Conservation (phyloP, 1,284 basidiomycete species). For the Ganoderma multipileum region DNA sequence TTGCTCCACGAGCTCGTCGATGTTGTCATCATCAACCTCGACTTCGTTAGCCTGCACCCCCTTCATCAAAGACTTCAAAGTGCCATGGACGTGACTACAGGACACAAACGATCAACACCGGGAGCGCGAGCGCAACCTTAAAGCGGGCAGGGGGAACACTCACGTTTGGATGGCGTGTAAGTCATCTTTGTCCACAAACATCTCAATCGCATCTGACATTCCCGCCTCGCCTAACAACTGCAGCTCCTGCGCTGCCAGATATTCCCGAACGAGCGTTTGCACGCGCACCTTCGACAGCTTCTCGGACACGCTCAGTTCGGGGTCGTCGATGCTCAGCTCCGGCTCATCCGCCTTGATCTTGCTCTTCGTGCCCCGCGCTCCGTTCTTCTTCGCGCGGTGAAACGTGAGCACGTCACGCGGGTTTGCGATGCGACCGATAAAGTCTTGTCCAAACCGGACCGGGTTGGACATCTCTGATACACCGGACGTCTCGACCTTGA, state of each 20-base stretch:
- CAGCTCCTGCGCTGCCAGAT: constrained; percentile 87
- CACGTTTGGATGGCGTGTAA: constrained; percentile 89
- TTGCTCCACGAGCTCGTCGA: constrained; percentile 77
- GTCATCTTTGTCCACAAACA: constrained; percentile 96
- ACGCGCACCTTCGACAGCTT: constrained; percentile 77
- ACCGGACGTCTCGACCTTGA: constrained; percentile 93
- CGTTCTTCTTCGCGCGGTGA: constrained; percentile 80
- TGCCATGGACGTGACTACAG: constrained; percentile 71
- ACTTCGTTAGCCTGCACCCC: constrained; percentile 63
- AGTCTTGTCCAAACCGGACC: constrained; percentile 96
- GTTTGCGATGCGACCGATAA: constrained; percentile 91
- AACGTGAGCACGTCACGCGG: constrained; percentile 93
- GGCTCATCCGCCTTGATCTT: constrained; percentile 74
- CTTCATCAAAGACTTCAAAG: constrained; percentile 70
- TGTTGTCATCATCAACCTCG: constrained; percentile 61
- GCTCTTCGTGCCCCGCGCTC: constrained; percentile 37
- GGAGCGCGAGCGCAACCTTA: neutral
- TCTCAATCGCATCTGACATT: constrained; percentile 91
- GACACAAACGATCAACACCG: neutral
- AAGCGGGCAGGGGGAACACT: constrained; percentile 38
- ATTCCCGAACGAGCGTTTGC: constrained; percentile 85
- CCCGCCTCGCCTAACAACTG: constrained; percentile 86
- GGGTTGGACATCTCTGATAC: constrained; percentile 93
- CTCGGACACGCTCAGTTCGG: constrained; percentile 65
- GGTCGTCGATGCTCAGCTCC: constrained; percentile 79